These are phyloP conservation scores for Auriscalpium microsporum DNA, from an alignment of 768 basidiomycete genomes.

Conservation along the genomic window DNA sequence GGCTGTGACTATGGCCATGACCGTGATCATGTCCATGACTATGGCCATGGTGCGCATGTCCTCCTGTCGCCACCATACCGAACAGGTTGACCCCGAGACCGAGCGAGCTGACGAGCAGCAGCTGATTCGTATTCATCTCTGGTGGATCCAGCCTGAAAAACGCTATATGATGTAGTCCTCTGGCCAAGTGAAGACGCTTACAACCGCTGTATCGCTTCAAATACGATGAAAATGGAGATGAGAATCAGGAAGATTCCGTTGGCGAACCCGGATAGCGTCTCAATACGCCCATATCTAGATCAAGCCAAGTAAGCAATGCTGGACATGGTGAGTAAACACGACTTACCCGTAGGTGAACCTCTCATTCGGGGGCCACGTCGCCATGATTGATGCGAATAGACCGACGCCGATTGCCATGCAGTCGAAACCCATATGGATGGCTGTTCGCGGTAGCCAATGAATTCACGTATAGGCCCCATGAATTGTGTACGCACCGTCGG, in stretches of 20 bases:
- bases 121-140: conserved; percentile 94
- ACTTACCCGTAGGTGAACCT: conserved; percentile 90
- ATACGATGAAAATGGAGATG: conserved; percentile 96
- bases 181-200: conserved; percentile 24
- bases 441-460: conserved; percentile 32
- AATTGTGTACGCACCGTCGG: conserved; percentile 60
- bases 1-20: conserved; percentile 2
- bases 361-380: conserved; percentile 93
- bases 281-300: conserved; percentile 83
- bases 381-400: conserved; percentile 93
- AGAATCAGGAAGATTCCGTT: conserved; percentile 92
- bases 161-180: neutral
- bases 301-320: neutral
- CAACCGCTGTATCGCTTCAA: conserved; percentile 95
- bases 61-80: conserved; percentile 98
- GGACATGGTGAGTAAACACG: neutral
- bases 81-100: conserved; percentile 93
- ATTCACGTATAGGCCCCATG: neutral
- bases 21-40: neutral
- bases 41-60: conserved; percentile 67
- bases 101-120: conserved; percentile 80
- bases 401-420: conserved; percentile 97
- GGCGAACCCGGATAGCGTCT: conserved; percentile 95
- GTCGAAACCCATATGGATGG: conserved; percentile 99
- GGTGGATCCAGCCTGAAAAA: conserved; percentile 74